Base-by-base conservation (phyloP, 805 yeast species). In the Lipomyces japonicus region DNA sequence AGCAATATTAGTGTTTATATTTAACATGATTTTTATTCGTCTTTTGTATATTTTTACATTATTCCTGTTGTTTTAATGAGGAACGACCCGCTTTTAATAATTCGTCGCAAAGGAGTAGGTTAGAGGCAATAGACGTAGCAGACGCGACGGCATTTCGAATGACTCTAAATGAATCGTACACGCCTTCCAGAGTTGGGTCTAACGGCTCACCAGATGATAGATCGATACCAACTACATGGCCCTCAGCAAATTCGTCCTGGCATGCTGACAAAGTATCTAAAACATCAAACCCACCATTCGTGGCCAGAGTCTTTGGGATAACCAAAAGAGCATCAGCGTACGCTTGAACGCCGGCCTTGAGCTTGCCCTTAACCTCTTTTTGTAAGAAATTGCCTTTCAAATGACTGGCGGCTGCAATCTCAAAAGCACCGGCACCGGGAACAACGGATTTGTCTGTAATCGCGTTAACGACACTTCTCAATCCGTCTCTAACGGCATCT, bases 401-500 rank as follows among this genome's bases (percentile, higher is more conserved):
- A 63, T 86, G 78, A 62, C 81, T 77, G 46, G 88, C 78, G 51
- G 91, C 87, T 47, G 95, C 82, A 64, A 93, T 74, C 72, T 82
- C 95, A 69, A 85, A 93, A 1, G 97, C 93, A 50, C 99, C 99
- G 1, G 93, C 99, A 55, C 99, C 99, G 4, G 98, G 96, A 40
- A 93, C 82, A 36, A 93, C 82, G 37, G 84, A 71, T 61, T 81
- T 78, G 68, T 93, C 99, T 63, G 81, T 85, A 45, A 93, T 72
- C 30, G 90, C 93, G 65, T 93, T 93, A 39, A 95, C 81, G 16
- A 93, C 97, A 1, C 97, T 89, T 60, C 98, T 81, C 52, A 93
- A 75, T 30, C 99, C 99, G 68, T 93, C 98, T 68, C 98, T 81
- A 21, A 95, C 89, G 1, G 99, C 97, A 66, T 93, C 98, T 67